Conservation (phyloP, 192 early-diverging fungal species). For the Dissophora globulifera region DNA sequence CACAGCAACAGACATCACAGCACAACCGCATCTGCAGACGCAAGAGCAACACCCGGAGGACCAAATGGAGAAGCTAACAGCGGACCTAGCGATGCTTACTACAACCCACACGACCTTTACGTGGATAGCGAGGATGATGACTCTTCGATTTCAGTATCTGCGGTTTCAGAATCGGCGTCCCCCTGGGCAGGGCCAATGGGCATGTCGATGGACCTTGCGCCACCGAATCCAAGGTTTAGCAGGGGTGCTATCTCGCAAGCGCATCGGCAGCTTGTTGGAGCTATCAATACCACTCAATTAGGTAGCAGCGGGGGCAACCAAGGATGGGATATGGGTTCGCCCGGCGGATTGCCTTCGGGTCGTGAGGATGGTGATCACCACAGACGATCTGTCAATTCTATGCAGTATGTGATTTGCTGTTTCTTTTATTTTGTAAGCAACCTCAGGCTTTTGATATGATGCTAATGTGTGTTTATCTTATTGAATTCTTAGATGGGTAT, state of each 20-base stretch:
- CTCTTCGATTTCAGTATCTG: constrained; percentile 19
- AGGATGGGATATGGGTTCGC: constrained; percentile 43
- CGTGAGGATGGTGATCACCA: constrained; percentile 23
- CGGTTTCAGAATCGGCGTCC: constrained; percentile 33
- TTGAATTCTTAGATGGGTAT: constrained; percentile 33
- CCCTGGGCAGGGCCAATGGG: constrained; percentile 36
- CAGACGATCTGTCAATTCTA: constrained; percentile 48
- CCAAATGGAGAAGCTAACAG: not conserved
- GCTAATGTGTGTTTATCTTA: not conserved
- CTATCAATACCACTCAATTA: not conserved
- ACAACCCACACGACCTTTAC: constrained; percentile 39
- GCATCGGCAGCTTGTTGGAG: constrained; percentile 39
- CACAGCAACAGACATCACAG: not conserved
- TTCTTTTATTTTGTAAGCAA: not conserved
- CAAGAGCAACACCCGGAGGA: no score
- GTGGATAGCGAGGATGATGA: constrained; percentile 35
- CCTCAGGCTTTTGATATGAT: not conserved
- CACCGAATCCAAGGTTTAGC: constrained; percentile 46
- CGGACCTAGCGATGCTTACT: constrained; percentile 19
- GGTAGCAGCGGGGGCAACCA: not conserved
- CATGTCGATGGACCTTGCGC: constrained; percentile 30
- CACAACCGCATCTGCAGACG: not conserved
- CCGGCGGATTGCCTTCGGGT: constrained; percentile 40
- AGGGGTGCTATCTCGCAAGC: constrained; percentile 40
- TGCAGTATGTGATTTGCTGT: constrained; percentile 24